Evolutionary conservation across 768 basidiomycete species (phyloP).

Genomic region (Cystofilobasidium bisporidii): DNA sequence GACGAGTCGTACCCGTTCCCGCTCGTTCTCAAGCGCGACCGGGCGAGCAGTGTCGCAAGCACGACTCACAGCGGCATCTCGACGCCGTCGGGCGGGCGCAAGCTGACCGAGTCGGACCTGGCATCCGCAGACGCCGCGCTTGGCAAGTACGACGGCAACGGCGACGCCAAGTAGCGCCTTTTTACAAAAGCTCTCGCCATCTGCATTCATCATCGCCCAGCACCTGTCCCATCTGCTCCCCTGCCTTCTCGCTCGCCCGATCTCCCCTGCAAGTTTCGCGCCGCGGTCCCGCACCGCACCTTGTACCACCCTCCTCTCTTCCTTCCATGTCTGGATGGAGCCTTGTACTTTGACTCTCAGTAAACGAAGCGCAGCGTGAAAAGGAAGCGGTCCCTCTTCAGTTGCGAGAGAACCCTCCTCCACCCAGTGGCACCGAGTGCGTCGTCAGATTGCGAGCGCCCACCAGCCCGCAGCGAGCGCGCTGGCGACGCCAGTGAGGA

Average conservation of each 20-base stretch:
- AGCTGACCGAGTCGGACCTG: constrained; percentile 25
- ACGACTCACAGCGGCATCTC: constrained; percentile 41
- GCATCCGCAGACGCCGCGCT: constrained; percentile 22
- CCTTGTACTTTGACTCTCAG: no score
- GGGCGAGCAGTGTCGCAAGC: constrained; percentile 48
- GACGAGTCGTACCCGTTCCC: constrained; percentile 42
- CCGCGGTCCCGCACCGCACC: no score
- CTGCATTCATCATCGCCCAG: no score
- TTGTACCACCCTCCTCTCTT: no score
- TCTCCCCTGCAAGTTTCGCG: no score
- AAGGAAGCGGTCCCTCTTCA: background rate
- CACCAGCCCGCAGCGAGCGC: background rate
- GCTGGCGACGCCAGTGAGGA: background rate
- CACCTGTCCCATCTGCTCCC: background rate
- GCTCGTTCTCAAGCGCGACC: constrained; percentile 38
- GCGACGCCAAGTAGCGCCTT: background rate
- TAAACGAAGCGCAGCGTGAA: no score
- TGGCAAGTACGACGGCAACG: constrained; percentile 7
- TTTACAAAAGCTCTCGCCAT: no score
- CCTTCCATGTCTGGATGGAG: no score
- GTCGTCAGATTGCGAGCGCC: background rate
- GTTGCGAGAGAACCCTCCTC: no score
- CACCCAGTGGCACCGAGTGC: no score
- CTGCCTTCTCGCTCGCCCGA: background rate
- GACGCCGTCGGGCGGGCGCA: constrained; percentile 21